Base-by-base conservation (phyloP, 139 green algal genomes). In the Coelastrella sp. region DNA sequence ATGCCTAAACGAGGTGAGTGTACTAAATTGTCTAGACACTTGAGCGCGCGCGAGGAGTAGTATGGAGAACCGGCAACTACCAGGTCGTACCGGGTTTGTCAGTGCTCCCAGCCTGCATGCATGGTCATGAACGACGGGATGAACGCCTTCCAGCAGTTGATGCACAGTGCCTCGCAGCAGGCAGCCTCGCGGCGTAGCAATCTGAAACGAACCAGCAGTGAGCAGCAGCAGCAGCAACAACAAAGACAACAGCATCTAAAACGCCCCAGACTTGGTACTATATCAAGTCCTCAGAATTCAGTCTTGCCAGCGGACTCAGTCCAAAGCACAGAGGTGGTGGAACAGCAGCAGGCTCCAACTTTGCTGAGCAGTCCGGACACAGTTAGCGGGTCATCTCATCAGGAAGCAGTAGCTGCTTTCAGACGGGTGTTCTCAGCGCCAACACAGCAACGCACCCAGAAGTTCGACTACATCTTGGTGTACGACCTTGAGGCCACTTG, bases 401-500 rank as follows among this genome's bases (percentile, higher is more conserved):
- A 71, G 71, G 62, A 50, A 43, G 41, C 72, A 23, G 48, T 80
- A 11, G 72, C 72, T 21, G 72, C 72, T 11, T 80, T 80, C 48
- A 80, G 48, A 34, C 34, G 17, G 27, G 51, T 66, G 48, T 80
- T 80, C 45, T 74, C 66, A 32, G 66, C 45, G 30, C 72, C 37
- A n/a, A n/a, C 30, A 35, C n/a, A 53, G 5, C 40, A 32, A 3
- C 53, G 43, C 27, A 93, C 34, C n/a, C 89, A 92, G 74, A 74
- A 82, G 51, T 92, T 82, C 60, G 43, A 88, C 15, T 85, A 64
- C 4, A 35, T 83, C 11, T 17, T 83, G 4, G 76, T 83, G 17
- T 86, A 88, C 45, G 91, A 94, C 60, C 76, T 94, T 7, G 91
- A 94, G 74, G 86, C 91, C 19, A 94, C 91, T 2, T 94, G 88